These are phyloP conservation scores for Breviolum minutum DNA, from an alignment of 73 alveolate species.

Conservation along the genomic window DNA sequence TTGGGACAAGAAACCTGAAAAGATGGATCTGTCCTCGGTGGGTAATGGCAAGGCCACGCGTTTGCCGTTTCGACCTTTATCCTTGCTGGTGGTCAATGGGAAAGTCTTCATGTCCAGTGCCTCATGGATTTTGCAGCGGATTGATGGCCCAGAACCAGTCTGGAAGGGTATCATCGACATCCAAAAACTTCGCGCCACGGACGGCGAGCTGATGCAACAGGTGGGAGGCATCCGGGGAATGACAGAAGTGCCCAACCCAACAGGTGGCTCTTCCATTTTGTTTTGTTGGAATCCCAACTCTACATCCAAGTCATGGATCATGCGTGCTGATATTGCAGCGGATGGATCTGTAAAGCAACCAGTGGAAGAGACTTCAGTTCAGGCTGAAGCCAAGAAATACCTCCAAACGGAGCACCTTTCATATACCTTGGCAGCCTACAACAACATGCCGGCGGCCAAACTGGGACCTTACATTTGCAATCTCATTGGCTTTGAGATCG, in stretches of 20 bases:
- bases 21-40: background rate
- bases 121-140: background rate
- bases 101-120: slow-evolving; percentile 15
- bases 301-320: background rate
- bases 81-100: slow-evolving; percentile 1
- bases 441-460: background rate
- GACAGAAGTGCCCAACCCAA: background rate
- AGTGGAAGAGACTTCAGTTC: slow-evolving; percentile 18
- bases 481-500: slow-evolving; percentile 11
- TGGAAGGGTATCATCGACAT: slow-evolving; percentile 21
- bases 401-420: background rate
- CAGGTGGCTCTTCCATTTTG: background rate
- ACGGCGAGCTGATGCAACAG: background rate
- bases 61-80: slow-evolving; percentile 15
- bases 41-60: background rate
- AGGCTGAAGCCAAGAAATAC: background rate
- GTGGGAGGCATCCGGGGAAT: slow-evolving; percentile 55
- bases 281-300: slow-evolving; percentile 36
- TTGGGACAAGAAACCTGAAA: slow-evolving; percentile 46
- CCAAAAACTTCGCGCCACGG: background rate
- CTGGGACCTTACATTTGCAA: background rate
- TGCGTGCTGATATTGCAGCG: background rate
- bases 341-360: background rate
- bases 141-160: background rate
- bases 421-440: slow-evolving; percentile 34